Evolutionary conservation across 2,329 filamentous ascomycete species (phyloP).

Genomic region (Xylariaceae sp.): DNA sequence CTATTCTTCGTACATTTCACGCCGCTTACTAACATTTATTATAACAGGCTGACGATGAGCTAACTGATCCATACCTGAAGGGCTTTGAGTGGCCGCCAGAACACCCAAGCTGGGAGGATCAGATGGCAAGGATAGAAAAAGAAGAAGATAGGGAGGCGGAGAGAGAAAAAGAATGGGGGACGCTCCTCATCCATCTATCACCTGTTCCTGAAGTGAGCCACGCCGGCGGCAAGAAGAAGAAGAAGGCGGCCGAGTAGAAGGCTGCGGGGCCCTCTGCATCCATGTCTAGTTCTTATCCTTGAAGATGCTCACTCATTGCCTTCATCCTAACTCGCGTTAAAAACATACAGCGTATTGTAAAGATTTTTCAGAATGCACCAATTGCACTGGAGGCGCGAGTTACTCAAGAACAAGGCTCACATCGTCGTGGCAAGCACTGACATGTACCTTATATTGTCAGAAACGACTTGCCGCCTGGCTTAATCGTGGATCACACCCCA

Average conservation of each 20-base stretch:
- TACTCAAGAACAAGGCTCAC: conserved; percentile 5
- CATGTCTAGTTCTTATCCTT: conserved; percentile 47
- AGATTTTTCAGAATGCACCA: conserved; percentile 45
- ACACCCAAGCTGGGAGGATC: conserved; percentile 28
- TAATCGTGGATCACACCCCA: conserved; percentile 15
- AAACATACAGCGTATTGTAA: conserved; percentile 51
- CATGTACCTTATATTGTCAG: conserved; percentile 25
- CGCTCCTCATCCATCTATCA: conserved; percentile 87
- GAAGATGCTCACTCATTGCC: conserved; percentile 29
- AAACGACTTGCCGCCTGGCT: conserved; percentile 12
- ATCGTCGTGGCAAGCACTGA: conserved; percentile 11
- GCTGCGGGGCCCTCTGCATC: conserved; percentile 29
- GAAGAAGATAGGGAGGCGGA: conserved; percentile 46
- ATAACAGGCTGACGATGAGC: conserved; percentile 82
- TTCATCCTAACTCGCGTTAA: conserved; percentile 41
- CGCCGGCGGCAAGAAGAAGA: conserved; percentile 68
- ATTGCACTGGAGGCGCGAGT: conserved; percentile 7
- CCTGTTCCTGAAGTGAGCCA: conserved; percentile 64
- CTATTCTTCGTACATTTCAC: neutral
- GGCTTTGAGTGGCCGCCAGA: conserved; percentile 84
- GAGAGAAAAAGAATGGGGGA: conserved; percentile 87
- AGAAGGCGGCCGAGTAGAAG: conserved; percentile 63
- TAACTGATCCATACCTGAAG: conserved; percentile 84
- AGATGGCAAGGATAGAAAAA: conserved; percentile 25
- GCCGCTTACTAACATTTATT: conserved; percentile 4